Percentiles rank a stretch among this genome's conserved stretches.
Evolutionary conservation across 306 rosid genomes (phyloP).

Genomic region (Sindora glabra): DNA sequence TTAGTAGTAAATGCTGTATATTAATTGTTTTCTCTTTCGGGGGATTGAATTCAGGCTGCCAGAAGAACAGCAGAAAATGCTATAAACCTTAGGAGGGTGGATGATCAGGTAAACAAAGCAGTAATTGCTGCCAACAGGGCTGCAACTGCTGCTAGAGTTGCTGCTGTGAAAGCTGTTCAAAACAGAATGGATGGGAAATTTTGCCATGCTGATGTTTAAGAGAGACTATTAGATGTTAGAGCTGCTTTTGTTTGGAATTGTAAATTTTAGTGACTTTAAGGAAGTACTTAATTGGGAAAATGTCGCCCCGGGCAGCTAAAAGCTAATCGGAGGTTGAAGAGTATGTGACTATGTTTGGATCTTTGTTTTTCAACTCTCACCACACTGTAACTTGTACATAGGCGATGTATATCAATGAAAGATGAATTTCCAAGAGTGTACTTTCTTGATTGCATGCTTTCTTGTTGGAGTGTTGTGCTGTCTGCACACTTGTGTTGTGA

Average conservation of each 20-base stretch:
- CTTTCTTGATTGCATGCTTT: neutral
- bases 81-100: constrained; percentile 53
- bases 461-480: no score
- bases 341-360: constrained; percentile 26
- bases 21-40: neutral
- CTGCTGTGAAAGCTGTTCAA: constrained; percentile 96
- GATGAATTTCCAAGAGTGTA: constrained; percentile 23
- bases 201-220: constrained; percentile 54
- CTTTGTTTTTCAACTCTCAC: constrained; percentile 41
- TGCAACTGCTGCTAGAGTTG: constrained; percentile 95
- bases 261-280: constrained; percentile 54
- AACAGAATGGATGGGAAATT: constrained; percentile 87
- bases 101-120: constrained; percentile 72
- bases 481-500: no score
- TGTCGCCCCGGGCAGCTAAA: constrained; percentile 70
- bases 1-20: no score
- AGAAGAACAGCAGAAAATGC: constrained; percentile 73
- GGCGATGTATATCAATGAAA: constrained; percentile 59
- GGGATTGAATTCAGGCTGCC: constrained; percentile 53
- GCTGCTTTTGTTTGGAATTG: constrained; percentile 42
- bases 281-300: constrained; percentile 39
- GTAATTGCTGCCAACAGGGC: constrained; percentile 78
- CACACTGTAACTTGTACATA: constrained; percentile 77
- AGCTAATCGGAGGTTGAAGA: constrained; percentile 68
- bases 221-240: constrained; percentile 29